Conservation (phyloP, 306 rosid species). For the Hippophae tibetana region DNA sequence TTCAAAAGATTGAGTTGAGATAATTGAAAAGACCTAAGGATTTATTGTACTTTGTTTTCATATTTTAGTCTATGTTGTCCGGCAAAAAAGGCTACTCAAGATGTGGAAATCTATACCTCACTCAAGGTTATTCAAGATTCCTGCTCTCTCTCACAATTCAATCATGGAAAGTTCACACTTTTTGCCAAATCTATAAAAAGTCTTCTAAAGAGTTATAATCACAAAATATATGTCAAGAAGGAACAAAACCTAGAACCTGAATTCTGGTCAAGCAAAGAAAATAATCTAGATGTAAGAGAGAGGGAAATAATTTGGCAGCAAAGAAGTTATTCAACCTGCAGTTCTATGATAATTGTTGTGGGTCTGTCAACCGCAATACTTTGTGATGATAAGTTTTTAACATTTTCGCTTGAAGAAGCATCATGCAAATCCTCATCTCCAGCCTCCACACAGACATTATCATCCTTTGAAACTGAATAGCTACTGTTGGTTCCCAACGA, state of each 20-base stretch:
- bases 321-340: conserved; percentile 51
- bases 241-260: conserved; percentile 1
- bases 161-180: no score
- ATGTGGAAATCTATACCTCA: no score
- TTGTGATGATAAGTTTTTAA: conserved; percentile 29
- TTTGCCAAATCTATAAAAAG: no score
- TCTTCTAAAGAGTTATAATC: neutral
- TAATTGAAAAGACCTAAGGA: no score
- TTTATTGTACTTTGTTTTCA: no score
- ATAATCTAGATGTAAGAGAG: neutral
- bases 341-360: conserved; percentile 55
- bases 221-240: conserved; percentile 2
- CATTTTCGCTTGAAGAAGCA: conserved; percentile 28
- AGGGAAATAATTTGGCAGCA: neutral
- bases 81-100: no score
- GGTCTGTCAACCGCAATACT: conserved; percentile 29
- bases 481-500: conserved; percentile 82
- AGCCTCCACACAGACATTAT: conserved; percentile 53
- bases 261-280: neutral
- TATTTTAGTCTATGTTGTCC: no score
- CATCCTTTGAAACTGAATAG: conserved; percentile 62
- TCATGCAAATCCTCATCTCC: conserved; percentile 29
- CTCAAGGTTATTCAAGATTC: no score
- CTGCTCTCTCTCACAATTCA: no score
- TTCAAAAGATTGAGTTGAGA: no score